Evolutionary conservation across 306 rosid species (phyloP), one percentile per base, ranked within the genome.

Genomic region (Dalbergia oliveri): DNA sequence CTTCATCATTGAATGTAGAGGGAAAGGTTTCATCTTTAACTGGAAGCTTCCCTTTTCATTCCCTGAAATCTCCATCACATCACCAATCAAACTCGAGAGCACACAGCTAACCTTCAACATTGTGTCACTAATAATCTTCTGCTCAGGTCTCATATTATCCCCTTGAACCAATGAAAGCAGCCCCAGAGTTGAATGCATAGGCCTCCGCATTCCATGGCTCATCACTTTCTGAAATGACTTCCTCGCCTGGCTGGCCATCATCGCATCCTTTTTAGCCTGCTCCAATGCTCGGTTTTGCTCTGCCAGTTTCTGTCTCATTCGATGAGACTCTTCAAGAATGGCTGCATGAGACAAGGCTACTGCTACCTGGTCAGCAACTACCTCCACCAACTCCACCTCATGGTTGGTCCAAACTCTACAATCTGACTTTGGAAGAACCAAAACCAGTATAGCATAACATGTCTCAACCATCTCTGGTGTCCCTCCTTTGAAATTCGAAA

Each of bases 341-440:
- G 88, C 85, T 5, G 97, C 97, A 14, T 93, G 97, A 78, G 97
- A 93, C 57, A 93, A 79, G 19, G 97, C 96, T 58, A 93, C 97
- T 16, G 97, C 94, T 8, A 93, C 97, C 88, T 93, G 97, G 69
- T 93, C 97, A 51, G 97, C 97, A 78, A 93, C 96, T 13, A 89
- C 97, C 86, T 91, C 91, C 59, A 93, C 88, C 51, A 93, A 87
- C 87, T 88, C 97, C 87, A 89, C 72, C 75, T 89, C 96, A 18
- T 89, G 88, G 64, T 11, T 19, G 37, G 84, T 85, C 97, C 97
- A 93, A 67, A 10, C 77, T 78, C 94, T 73, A 19, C 87, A 62
- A 50, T 78, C 76, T 31, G 81, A 80, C 71, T 73, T 72, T 0
- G 94, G 92, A 79, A 88, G 92, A 79, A 90, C 96, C 87, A 93